phyloP scores from a whole-genome alignment of 2,329 filamentous ascomycete species.

The Neopestalotiopsis rosae region DNA sequence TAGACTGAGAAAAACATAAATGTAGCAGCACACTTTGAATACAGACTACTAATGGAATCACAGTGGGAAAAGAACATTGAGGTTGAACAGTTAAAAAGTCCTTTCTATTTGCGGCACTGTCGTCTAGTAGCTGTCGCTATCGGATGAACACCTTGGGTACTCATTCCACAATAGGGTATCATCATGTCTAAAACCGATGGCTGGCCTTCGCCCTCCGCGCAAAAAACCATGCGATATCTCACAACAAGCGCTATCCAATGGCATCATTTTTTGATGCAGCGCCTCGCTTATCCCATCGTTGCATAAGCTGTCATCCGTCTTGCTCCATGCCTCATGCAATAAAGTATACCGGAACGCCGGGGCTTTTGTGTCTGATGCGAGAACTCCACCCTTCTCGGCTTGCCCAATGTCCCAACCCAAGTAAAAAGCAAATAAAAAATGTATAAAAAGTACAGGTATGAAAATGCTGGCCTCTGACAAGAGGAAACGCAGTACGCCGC shows the following conservation, averaged over 20 bases:
- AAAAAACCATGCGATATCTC: slow-evolving; percentile 8
- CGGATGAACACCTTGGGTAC: background rate
- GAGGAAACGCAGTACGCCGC: slow-evolving; percentile 15
- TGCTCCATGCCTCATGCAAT: slow-evolving; percentile 18
- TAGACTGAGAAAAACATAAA: too few relatives aligned
- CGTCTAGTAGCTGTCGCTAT: slow-evolving; percentile 17
- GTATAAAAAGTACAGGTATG: slow-evolving; percentile 5
- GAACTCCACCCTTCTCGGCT: slow-evolving; percentile 16
- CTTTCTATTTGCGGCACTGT: slow-evolving; percentile 17
- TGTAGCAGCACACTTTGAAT: too few relatives aligned
- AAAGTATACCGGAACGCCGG: slow-evolving; percentile 19
- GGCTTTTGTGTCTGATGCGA: slow-evolving; percentile 17
- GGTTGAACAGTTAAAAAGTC: slow-evolving; percentile 6
- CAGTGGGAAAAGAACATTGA: background rate
- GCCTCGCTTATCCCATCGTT: slow-evolving; percentile 17
- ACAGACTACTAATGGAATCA: background rate
- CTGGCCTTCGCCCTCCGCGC: slow-evolving; percentile 13
- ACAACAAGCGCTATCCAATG: slow-evolving; percentile 12
- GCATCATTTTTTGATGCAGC: slow-evolving; percentile 7
- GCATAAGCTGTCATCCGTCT: slow-evolving; percentile 19
- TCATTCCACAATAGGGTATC: background rate
- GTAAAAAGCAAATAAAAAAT: slow-evolving; percentile 3
- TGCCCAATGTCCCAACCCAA: slow-evolving; percentile 15
- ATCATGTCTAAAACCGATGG: slow-evolving; percentile 17
- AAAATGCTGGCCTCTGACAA: slow-evolving; percentile 13